Evolutionary conservation across 1,139 yeast species (phyloP).

Genomic region (Pichia sp.): DNA sequence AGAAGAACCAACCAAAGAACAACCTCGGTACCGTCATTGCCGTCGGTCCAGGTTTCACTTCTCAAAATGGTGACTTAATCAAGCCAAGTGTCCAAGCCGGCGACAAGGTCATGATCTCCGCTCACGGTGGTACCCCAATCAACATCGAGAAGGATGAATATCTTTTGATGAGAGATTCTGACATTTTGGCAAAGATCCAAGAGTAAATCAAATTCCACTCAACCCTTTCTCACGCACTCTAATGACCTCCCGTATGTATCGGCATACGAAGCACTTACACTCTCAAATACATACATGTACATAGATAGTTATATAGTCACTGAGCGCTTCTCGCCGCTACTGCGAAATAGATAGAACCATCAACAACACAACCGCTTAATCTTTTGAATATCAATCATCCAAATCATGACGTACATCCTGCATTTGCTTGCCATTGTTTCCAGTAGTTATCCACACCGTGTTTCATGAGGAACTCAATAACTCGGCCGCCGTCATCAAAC

Average conservation of each 20-base stretch:
- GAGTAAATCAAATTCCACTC: conserved; percentile 29
- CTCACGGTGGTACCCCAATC: conserved; percentile 64
- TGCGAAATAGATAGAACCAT: too few species aligned
- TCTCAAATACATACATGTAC: conserved; percentile 1
- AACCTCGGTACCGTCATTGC: conserved; percentile 77
- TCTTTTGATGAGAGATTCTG: conserved; percentile 79
- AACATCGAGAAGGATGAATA: conserved; percentile 81
- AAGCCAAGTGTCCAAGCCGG: conserved; percentile 76
- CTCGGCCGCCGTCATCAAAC: conserved; percentile 47
- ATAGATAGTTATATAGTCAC: conserved; percentile 9
- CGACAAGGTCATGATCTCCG: conserved; percentile 89
- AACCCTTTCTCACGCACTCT: not conserved
- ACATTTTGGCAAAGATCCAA: conserved; percentile 85
- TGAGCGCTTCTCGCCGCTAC: too few species aligned
- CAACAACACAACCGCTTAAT: too few species aligned
- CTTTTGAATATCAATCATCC: too few species aligned
- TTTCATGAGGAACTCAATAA: conserved; percentile 44
- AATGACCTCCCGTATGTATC: conserved; percentile 20
- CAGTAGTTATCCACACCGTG: too few species aligned
- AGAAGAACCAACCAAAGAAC: conserved; percentile 90
- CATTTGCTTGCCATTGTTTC: too few species aligned
- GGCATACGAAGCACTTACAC: too few species aligned
- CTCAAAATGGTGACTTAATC: conserved; percentile 62
- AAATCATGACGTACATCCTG: too few species aligned
- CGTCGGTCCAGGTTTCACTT: conserved; percentile 75